A percentile compares a stretch with the other conserved stretches of the same genome.
Conservation (phyloP, 108 stramenopile genomes). For the Parietichytrium sp. region DNA sequence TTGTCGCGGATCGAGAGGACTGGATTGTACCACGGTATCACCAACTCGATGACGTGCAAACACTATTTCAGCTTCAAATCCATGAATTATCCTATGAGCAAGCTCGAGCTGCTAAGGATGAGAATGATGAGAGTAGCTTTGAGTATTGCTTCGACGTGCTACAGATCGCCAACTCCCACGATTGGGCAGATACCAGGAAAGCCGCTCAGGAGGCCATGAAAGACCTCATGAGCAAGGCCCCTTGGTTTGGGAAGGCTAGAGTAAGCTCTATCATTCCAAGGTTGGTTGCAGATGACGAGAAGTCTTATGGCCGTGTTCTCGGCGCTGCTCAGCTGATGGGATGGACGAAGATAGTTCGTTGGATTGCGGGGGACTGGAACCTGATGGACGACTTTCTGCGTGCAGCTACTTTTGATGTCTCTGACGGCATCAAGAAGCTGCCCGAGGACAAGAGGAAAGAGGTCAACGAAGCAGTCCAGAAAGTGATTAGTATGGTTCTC, state of each 20-base stretch:
- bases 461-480: not conserved
- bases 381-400: not conserved
- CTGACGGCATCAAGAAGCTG: not conserved
- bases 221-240: not conserved
- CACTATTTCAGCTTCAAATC: not conserved
- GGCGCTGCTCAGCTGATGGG: not conserved
- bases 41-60: conserved; percentile 11
- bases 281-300: not conserved
- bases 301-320: not conserved
- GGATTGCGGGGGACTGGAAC: conserved; percentile 15
- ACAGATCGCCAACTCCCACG: not conserved
- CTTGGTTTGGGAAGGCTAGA: conserved; percentile 14
- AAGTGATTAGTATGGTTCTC: not conserved
- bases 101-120: conserved; percentile 31
- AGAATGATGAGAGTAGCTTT: not conserved
- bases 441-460: conserved; percentile 1
- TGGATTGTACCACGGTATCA: conserved; percentile 35
- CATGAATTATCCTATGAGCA: not conserved
- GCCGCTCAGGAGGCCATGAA: not conserved
- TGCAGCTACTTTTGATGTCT: not conserved
- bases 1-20: not conserved
- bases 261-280: not conserved
- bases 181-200: not conserved
- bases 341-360: conserved; percentile 14
- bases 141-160: not conserved